Conservation (phyloP, 1,284 basidiomycete genomes). For the Trametes pubescens region DNA sequence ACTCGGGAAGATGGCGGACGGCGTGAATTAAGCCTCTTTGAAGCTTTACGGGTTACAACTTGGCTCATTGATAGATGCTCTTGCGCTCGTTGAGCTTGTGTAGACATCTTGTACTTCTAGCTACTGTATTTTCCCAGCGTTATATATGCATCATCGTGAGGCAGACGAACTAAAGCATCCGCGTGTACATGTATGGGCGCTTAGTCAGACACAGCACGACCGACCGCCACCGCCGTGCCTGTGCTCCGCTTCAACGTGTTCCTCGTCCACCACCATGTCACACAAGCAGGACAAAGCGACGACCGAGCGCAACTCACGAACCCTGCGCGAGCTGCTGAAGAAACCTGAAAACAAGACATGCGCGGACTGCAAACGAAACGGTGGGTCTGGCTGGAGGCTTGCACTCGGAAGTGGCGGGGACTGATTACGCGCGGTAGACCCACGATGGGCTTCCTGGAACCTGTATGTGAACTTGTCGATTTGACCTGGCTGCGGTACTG, state of each 20-base stretch:
- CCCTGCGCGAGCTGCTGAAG: conserved; percentile 86
- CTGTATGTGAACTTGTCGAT: conserved; percentile 60
- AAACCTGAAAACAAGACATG: conserved; percentile 93
- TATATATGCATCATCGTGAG: too few relatives aligned
- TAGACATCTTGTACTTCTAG: neutral
- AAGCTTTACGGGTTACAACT: neutral
- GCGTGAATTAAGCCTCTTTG: conserved; percentile 36
- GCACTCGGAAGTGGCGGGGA: conserved; percentile 12
- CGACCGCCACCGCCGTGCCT: conserved; percentile 12
- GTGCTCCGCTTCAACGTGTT: conserved; percentile 31
- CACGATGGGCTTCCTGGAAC: conserved; percentile 99
- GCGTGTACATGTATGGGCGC: conserved; percentile 10
- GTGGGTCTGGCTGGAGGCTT: conserved; percentile 48
- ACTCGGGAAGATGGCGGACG: conserved; percentile 53
- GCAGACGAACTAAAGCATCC: neutral
- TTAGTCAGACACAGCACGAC: neutral
- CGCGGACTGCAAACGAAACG: conserved; percentile 94
- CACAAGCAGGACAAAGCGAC: conserved; percentile 81
- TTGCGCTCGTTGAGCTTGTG: neutral
- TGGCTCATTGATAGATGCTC: neutral
- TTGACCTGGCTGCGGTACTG: conserved; percentile 4
- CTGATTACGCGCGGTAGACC: conserved; percentile 64
- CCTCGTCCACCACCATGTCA: conserved; percentile 55
- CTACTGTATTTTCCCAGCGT: neutral
- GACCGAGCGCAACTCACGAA: conserved; percentile 79